These are phyloP conservation scores for Capniomyces stellatus DNA, from an alignment of 371 early-diverging fungal genomes.

Conservation along the genomic window DNA sequence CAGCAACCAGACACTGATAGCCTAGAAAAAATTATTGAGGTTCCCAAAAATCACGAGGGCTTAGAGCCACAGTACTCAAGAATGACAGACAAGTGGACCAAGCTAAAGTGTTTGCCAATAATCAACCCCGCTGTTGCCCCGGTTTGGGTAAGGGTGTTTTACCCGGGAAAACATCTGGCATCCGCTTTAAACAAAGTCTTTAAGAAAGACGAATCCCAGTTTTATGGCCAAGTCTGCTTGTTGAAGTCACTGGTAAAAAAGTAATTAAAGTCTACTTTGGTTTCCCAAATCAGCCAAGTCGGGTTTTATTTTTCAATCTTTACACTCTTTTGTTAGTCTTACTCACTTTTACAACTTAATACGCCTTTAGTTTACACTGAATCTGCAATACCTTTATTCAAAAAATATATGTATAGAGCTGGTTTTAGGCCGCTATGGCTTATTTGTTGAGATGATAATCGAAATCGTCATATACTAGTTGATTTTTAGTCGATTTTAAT, in stretches of 20 bases:
- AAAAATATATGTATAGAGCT: too few relatives aligned
- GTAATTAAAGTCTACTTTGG: too few relatives aligned
- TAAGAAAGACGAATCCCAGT: background rate
- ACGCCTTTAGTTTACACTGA: too few relatives aligned
- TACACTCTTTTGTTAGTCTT: too few relatives aligned
- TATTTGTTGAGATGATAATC: too few relatives aligned
- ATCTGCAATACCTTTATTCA: too few relatives aligned
- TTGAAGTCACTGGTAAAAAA: conserved; percentile 1
- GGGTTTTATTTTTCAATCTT: too few relatives aligned
- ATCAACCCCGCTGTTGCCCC: conserved; percentile 9
- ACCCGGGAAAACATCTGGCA: conserved; percentile 3
- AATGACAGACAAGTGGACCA: background rate
- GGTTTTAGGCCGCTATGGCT: too few relatives aligned
- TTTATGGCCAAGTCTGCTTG: conserved; percentile 1
- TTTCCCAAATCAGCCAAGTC: too few relatives aligned
- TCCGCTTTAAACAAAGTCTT: background rate
- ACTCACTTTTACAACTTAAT: too few relatives aligned
- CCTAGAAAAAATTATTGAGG: background rate
- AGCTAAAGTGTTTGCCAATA: conserved; percentile 9
- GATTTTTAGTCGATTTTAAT: too few relatives aligned
- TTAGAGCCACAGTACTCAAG: background rate
- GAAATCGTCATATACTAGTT: too few relatives aligned
- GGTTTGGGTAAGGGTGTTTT: conserved; percentile 11
- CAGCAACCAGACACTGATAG: conserved; percentile 1
- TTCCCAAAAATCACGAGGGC: background rate